phyloP scores from a whole-genome alignment of 208 protist genomes.

The Trichomonas tenax region DNA sequence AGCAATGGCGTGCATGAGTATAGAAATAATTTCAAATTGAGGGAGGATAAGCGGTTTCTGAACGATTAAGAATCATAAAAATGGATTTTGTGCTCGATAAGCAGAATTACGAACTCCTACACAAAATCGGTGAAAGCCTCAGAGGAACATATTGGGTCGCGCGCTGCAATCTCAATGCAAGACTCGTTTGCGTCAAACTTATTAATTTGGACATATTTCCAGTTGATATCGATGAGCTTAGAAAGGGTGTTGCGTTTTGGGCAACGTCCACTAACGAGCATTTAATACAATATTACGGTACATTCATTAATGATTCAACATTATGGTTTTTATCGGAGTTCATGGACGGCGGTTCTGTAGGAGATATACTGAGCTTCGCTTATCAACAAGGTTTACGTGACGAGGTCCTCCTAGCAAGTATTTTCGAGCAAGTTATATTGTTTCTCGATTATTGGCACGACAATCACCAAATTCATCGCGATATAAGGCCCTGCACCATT shows the following conservation, averaged over 20 bases:
- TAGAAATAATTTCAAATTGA: background rate
- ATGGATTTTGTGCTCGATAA: background rate
- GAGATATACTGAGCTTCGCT: background rate
- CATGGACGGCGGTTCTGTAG: background rate
- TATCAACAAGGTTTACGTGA: background rate
- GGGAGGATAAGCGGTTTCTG: background rate
- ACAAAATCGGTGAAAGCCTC: background rate
- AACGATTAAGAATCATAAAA: background rate
- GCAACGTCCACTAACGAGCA: background rate
- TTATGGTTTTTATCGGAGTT: background rate
- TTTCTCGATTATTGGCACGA: constrained; percentile 30
- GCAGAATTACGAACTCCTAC: background rate
- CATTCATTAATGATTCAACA: background rate
- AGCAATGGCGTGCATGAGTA: too few relatives aligned
- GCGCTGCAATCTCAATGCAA: background rate
- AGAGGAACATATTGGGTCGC: background rate
- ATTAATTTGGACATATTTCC: background rate
- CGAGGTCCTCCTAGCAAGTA: constrained; percentile 25
- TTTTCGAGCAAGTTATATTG: constrained; percentile 28
- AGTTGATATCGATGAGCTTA: background rate
- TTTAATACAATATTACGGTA: background rate
- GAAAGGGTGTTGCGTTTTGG: background rate
- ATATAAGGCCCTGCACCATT: constrained; percentile 38
- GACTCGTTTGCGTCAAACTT: background rate
- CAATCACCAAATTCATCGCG: constrained; percentile 35